A percentile compares a stretch with the other conserved stretches of the same genome.
Evolutionary conservation across 371 early-diverging fungal species (phyloP).

Genomic region (Zychaea mexicana): DNA sequence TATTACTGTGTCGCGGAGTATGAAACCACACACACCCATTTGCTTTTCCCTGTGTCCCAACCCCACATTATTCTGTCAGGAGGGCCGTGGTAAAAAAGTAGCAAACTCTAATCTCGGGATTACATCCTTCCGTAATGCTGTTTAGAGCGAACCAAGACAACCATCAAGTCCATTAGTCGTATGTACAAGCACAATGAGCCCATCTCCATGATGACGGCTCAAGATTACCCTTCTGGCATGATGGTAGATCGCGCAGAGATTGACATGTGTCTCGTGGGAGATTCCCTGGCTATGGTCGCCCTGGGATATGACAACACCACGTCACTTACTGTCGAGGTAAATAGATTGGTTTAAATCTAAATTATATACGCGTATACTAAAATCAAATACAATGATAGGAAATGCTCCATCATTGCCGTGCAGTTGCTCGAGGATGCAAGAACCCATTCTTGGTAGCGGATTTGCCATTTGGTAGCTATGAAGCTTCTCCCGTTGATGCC

Average conservation of each 20-base stretch:
- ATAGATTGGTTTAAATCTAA: not conserved
- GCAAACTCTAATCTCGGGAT: not conserved
- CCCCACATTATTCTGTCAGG: constrained; percentile 1
- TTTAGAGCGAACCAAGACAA: constrained; percentile 73
- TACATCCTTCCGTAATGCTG: too few relatives aligned
- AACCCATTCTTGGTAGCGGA: constrained; percentile 83
- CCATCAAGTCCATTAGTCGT: constrained; percentile 74
- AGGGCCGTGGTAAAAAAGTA: constrained; percentile 5
- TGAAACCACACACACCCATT: too few relatives aligned
- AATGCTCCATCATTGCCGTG: constrained; percentile 94
- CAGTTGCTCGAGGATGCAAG: constrained; percentile 83
- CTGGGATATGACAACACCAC: constrained; percentile 88
- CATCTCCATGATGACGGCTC: constrained; percentile 85
- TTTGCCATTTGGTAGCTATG: constrained; percentile 94
- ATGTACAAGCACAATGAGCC: constrained; percentile 74
- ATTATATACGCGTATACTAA: too few relatives aligned
- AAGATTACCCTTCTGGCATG: constrained; percentile 89
- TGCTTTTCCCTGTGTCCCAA: not conserved
- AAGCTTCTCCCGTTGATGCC: constrained; percentile 73
- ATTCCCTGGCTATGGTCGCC: constrained; percentile 95
- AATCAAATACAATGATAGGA: constrained; percentile 58
- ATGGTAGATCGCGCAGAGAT: constrained; percentile 82
- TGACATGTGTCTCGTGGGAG: constrained; percentile 93
- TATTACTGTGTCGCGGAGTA: not conserved
- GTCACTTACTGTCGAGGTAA: constrained; percentile 83